Evolutionary conservation across 2,329 filamentous ascomycete genomes (phyloP).

Genomic region (Ustilaginoidea virens): DNA sequence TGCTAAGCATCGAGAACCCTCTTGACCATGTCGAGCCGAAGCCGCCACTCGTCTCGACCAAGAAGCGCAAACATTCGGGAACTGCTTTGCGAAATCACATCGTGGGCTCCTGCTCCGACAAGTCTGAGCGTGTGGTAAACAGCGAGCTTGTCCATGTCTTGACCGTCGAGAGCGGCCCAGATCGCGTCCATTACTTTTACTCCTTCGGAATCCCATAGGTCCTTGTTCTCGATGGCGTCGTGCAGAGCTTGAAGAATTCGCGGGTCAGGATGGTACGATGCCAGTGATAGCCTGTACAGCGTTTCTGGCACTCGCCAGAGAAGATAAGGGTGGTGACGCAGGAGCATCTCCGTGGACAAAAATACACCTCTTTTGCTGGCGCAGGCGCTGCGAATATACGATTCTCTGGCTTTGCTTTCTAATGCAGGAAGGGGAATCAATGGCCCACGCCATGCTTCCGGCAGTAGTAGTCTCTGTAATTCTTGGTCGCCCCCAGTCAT

Average conservation of each 20-base stretch:
- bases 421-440: conserved; percentile 14
- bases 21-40: conserved; percentile 12
- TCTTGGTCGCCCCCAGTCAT: too few species aligned
- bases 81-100: conserved; percentile 14
- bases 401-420: conserved; percentile 4
- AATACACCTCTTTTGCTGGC: conserved; percentile 11
- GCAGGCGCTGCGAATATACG: conserved; percentile 11
- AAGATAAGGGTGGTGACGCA: conserved; percentile 19
- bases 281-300: conserved; percentile 14
- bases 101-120: conserved; percentile 14
- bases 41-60: conserved; percentile 19
- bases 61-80: conserved; percentile 17
- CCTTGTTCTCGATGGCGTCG: conserved; percentile 8
- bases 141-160: conserved; percentile 6
- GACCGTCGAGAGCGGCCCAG: conserved; percentile 5
- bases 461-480: too few species aligned
- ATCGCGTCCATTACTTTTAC: conserved; percentile 8
- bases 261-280: conserved; percentile 7
- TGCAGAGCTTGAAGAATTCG: conserved; percentile 12
- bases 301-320: conserved; percentile 20
- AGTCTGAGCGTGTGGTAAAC: conserved; percentile 17
- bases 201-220: conserved; percentile 6
- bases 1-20: conserved; percentile 5
- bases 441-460: conserved; percentile 9
- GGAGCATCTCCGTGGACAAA: conserved; percentile 8